phyloP scores from a whole-genome alignment of 768 basidiomycete genomes.

The Tulasnella sp. region DNA sequence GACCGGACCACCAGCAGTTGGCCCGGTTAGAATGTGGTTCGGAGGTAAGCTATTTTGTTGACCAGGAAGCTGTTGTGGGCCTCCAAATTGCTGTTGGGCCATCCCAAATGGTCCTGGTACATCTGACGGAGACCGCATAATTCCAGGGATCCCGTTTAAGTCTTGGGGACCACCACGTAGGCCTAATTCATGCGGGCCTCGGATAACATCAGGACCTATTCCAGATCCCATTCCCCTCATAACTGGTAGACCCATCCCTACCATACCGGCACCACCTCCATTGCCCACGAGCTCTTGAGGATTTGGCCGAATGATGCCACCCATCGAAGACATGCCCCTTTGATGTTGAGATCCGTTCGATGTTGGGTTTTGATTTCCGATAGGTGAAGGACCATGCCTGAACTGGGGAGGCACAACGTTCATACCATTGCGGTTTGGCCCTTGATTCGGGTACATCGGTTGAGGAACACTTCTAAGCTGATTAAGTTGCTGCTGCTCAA shows the following conservation, averaged over 20 bases:
- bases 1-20: neutral
- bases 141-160: too few relatives aligned
- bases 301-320: too few relatives aligned
- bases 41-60: neutral
- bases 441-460: conserved; percentile 11
- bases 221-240: conserved; percentile 7
- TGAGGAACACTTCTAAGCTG: conserved; percentile 3
- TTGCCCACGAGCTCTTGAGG: too few relatives aligned
- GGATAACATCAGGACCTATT: conserved; percentile 1
- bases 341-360: neutral
- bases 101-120: conserved; percentile 4
- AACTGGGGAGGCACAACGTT: neutral
- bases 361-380: conserved; percentile 11
- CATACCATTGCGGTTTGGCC: conserved; percentile 2
- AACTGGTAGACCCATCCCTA: neutral
- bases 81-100: neutral
- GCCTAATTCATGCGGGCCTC: conserved; percentile 8
- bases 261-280: neutral
- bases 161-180: too few relatives aligned
- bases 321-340: neutral
- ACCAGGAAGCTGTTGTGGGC: neutral
- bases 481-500: conserved; percentile 2
- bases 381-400: neutral
- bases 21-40: neutral
- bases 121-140: too few relatives aligned